Evolutionary conservation across 2,329 filamentous ascomycete species (phyloP).

Genomic region (Arthrinium phaeospermum): DNA sequence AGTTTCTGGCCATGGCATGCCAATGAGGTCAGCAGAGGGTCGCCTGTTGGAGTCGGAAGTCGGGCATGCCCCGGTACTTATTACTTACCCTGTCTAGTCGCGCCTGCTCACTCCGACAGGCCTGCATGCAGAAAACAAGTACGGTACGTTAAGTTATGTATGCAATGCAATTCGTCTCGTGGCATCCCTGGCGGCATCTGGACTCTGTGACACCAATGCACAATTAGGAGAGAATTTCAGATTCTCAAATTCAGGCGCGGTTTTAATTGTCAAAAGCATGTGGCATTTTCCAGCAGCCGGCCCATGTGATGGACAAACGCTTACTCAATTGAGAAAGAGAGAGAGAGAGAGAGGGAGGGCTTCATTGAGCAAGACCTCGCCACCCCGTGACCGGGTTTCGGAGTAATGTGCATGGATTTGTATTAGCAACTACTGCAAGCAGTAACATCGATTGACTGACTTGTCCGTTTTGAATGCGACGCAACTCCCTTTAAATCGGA

Average conservation of each 20-base stretch:
- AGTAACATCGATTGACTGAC: background rate
- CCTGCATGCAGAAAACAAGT: background rate
- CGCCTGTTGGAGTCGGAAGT: background rate
- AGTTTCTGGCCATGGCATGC: background rate
- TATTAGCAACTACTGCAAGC: slow-evolving; percentile 4
- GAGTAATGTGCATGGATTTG: background rate
- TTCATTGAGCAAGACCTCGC: background rate
- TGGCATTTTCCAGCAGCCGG: background rate
- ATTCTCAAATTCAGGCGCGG: background rate
- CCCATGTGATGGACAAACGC: background rate
- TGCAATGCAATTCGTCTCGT: background rate
- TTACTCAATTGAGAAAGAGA: background rate
- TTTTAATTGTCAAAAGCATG: background rate
- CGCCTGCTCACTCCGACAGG: background rate
- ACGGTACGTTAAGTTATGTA: background rate
- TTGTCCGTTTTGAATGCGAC: background rate
- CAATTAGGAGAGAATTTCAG: background rate
- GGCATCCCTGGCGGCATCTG: background rate
- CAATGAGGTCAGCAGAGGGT: background rate
- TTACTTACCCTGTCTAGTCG: background rate
- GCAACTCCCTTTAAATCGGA: background rate
- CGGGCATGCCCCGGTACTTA: background rate
- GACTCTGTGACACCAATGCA: background rate
- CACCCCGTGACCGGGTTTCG: background rate
- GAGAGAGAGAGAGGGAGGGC: background rate